Percentiles rank a stretch among this genome's conserved stretches.
These are phyloP conservation scores for Colletotrichum simmondsii DNA, from an alignment of 2,329 filamentous ascomycete genomes.

Conservation along the genomic window DNA sequence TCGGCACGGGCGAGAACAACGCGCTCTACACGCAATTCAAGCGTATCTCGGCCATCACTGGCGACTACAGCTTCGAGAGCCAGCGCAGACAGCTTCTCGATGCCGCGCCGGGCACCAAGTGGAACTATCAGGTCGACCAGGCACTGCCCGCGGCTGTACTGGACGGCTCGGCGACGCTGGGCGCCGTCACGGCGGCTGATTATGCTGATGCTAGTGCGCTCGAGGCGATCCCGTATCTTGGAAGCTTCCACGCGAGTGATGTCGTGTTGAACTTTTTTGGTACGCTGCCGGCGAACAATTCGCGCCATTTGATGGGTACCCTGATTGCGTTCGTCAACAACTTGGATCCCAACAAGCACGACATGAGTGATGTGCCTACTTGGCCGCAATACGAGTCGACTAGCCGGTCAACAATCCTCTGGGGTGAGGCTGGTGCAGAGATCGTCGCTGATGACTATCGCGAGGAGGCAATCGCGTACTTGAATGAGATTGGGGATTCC, in stretches of 20 bases:
- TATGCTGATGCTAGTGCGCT: fast-evolving
- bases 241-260: slow-evolving; percentile 80
- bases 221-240: slow-evolving; percentile 66
- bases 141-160: slow-evolving; percentile 51
- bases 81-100: slow-evolving; percentile 55
- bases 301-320: slow-evolving; percentile 60
- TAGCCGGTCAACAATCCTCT: neutral
- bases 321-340: slow-evolving; percentile 79
- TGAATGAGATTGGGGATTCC: neutral
- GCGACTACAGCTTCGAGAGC: slow-evolving; percentile 66
- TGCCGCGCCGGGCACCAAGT: slow-evolving; percentile 60
- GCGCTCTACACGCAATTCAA: slow-evolving; percentile 74
- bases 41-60: slow-evolving; percentile 69
- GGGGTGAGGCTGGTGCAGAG: neutral
- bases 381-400: slow-evolving; percentile 45
- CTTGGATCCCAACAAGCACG: slow-evolving; percentile 71
- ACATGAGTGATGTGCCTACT: slow-evolving; percentile 39
- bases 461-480: neutral
- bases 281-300: slow-evolving; percentile 58
- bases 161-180: slow-evolving; percentile 56
- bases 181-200: slow-evolving; percentile 68
- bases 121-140: slow-evolving; percentile 76
- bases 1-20: slow-evolving; percentile 65
- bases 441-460: slow-evolving; percentile 3
- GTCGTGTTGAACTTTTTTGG: slow-evolving; percentile 70